These are phyloP conservation scores for Fraxinus greggii DNA, from an alignment of 305 asterid species.

Conservation along the genomic window DNA sequence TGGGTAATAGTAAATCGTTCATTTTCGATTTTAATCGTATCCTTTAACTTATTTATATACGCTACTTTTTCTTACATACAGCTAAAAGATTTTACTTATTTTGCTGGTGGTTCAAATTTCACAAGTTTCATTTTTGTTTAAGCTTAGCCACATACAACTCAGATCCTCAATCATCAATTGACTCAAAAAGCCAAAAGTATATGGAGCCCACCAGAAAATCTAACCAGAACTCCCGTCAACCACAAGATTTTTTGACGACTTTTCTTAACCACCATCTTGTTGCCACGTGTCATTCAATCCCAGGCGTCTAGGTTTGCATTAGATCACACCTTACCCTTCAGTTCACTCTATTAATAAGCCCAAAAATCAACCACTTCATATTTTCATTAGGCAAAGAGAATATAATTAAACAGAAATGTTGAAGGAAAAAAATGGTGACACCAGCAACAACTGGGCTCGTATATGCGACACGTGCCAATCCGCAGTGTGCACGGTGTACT, in stretches of 20 bases:
- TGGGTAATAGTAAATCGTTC: not conserved
- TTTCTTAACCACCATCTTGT: slow-evolving; percentile 38
- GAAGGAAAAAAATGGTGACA: slow-evolving; percentile 36
- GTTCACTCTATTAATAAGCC: not conserved
- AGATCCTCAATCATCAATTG: not conserved
- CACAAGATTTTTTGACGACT: slow-evolving; percentile 42
- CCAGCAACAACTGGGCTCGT: slow-evolving; percentile 39
- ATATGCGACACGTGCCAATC: slow-evolving; percentile 46
- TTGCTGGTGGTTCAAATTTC: too few relatives aligned
- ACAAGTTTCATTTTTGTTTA: not conserved
- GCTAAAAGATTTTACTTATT: too few relatives aligned
- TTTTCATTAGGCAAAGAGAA: slow-evolving; percentile 4
- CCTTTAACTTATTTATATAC: too few relatives aligned
- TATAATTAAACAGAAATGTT: slow-evolving; percentile 29
- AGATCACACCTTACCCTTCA: not conserved
- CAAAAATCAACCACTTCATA: not conserved
- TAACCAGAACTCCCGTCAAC: slow-evolving; percentile 32
- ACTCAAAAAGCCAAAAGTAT: not conserved
- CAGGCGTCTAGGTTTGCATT: slow-evolving; percentile 1
- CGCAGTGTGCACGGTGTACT: slow-evolving; percentile 50
- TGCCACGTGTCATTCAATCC: slow-evolving; percentile 45
- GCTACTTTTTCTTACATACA: not conserved
- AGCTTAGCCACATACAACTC: not conserved
- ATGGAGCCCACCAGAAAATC: not conserved
- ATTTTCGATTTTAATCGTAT: too few relatives aligned